Base-by-base conservation (phyloP, 106 monocot genomes). In the Dactylorhiza incarnata region DNA sequence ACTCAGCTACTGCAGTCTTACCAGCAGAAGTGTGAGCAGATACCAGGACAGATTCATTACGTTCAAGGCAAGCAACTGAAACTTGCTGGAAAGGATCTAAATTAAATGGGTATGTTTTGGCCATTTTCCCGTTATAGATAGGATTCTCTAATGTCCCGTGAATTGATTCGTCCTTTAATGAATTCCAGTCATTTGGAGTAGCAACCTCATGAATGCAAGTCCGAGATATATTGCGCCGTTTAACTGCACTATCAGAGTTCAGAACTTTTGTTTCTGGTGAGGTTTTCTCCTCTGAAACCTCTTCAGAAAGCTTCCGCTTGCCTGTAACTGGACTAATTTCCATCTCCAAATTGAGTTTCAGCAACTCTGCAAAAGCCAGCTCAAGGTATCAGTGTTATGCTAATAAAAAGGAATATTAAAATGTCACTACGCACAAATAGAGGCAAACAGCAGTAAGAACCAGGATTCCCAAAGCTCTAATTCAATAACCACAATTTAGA, bases 21-120 rank as follows among this genome's bases (percentile, higher is more conserved):
- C 99, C 99, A 16, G 99, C 91, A 4, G 99, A 99, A 52, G 99
- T 99, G 77, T 99, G 99, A 13, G 99, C 99, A 6, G 99, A 99
- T 7, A 99, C 99, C 49, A 99, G 73, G 58, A 99, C 85, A 8
- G 99, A 99, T 74, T 99, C 99, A 50, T 87, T 88, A 49, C 99
- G 69, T 76, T 99, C 99, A 7, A 99, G 83, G 75, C 99, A 99
- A 19, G 99, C 99, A 5, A 99, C 75, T n/a, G 94, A 94, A 47
- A 94, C 78, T 37, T 79, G 69, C 76, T 99, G 99, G 76, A 99
- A 99, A 0, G 99, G 99, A 47, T 99, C 99, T 48, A 99, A 82
- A 20, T 84, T 82, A 77, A 99, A 99, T n/a, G 84, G 80, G 71
- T 99, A 99, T 23, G 84, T 70, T 80, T 99, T 99, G 62, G 99